Base-by-base conservation (phyloP, 2,329 filamentous ascomycete species). In the Penicillium brasilianum region DNA sequence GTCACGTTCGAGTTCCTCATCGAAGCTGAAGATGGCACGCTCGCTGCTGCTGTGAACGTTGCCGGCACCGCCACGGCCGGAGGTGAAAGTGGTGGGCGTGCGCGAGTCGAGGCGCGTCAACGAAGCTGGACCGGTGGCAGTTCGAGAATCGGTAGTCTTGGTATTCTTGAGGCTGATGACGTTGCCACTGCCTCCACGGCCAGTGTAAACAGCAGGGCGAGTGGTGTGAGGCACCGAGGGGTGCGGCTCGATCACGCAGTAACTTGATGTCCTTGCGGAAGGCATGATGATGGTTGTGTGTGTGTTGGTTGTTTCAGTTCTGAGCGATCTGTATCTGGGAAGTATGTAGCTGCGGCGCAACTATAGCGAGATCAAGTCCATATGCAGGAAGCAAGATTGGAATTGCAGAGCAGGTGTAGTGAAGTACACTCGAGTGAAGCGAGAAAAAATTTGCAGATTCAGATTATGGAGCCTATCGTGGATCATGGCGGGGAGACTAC, bases 11-110 rank as follows among this genome's bases (percentile, higher is more conserved):
- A 89, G 81, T 70, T 89, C 87, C 77, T 89, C 87, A 73, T 89
- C 87, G 76, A 89, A 89, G 75, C 83, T 84, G 81, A 88, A 88
- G 73, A 88, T 87, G 71, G 84, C 81, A 43, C 85, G 81, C 68
- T 88, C 83, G 62, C 75, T 77, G 71, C 77, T 78, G 69, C 70
- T 75, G 77, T 83, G 81, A 64, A 85, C 77, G 71, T 86, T 87
- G 64, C 84, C 84, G 16, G 82, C 82, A 48, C 84, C 84, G 57
- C 85, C 85, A 52, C 84, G 82, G 60, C 84, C 84, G 37, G 80
- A 77, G 32, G 69, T 77, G 74, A 77, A 81, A 54, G 73, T 73
- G 30, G 70, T 56, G 68, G 81, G 70, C 61, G 74, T 55, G 56
- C 79, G 80, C 36, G 77, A 78, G 65, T 80, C 76, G 59, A 86